Evolutionary conservation across 73 alveolate species (phyloP), one percentile per base, ranked within the genome.

Genomic region (Paramecium pentaurelia): DNA sequence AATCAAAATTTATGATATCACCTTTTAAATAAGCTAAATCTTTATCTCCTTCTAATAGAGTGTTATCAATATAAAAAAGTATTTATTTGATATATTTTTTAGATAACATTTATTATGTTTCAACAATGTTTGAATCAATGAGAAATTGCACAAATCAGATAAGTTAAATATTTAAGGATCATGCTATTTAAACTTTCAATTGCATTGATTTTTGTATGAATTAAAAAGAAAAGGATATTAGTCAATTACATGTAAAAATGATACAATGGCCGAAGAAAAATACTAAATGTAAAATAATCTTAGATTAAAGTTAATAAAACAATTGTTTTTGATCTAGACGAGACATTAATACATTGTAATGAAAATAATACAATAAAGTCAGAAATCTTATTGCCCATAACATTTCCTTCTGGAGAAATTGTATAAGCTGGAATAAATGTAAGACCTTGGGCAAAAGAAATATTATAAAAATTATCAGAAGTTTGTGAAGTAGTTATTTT

Each of bases 401-500:
- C 75, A 1, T 89, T 89, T 18, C 90, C 92, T 3, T 58, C 71
- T 40, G 92, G 92, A 7, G 84, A 40, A 14, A 14, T 34, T 14
- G 58, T 89, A 2, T 27, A 71, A 68, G 94, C 94, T 71, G 92
- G 86, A 37, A 89, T 89, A 3, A 89, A 89, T 45, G 60, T 89
- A 12, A 71, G 94, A 71, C 94, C 94, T 3, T 71, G 59, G 28
- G 84, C 94, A 14, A 40, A 32, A 32, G 70, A 71, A 44, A 45
- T 89, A 2, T n/a, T 89, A n/a, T 25, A 40, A 28, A 73, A 89
- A 73, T 28, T 71, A 38, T 71, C 92, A 12, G 92, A 95, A 38
- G 92, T 93, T 73, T 95, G 92, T 92, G 95, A 93, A 92, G 94
- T 95, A 0, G 94, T 95, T 4, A 92, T 95, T 25, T 95, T 93